phyloP scores from a whole-genome alignment of 2,329 filamentous ascomycete species.

The Westerdykella ornata region DNA sequence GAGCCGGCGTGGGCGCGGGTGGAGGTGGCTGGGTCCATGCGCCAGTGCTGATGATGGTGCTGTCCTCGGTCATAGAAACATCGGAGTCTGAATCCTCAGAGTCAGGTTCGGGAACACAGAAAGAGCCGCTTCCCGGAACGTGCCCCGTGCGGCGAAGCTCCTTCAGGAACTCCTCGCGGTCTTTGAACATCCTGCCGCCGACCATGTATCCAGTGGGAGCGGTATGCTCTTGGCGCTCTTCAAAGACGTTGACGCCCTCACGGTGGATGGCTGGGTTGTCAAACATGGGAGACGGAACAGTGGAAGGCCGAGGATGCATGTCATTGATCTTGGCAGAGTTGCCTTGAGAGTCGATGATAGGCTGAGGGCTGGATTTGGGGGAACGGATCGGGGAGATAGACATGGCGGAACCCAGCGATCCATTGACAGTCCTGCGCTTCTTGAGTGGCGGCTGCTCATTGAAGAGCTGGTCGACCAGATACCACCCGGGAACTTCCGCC shows the following conservation, averaged over 20 bases:
- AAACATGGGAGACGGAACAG: slow-evolving; percentile 31
- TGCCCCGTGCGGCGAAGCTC: slow-evolving; percentile 9
- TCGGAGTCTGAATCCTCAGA: slow-evolving; percentile 15
- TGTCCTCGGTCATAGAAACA: slow-evolving; percentile 9
- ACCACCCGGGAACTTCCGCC: slow-evolving; percentile 26
- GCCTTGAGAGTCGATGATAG: slow-evolving; percentile 19
- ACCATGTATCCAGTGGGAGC: background rate
- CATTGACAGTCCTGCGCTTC: slow-evolving; percentile 17
- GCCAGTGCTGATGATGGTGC: slow-evolving; percentile 3
- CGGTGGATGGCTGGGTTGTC: slow-evolving; percentile 10
- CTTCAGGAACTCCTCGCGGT: slow-evolving; percentile 1
- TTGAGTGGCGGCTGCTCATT: slow-evolving; percentile 17
- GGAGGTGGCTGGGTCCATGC: slow-evolving; percentile 33
- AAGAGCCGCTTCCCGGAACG: slow-evolving; percentile 11
- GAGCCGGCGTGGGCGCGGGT: slow-evolving; percentile 30
- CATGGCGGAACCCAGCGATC: slow-evolving; percentile 4
- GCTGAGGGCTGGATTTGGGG: slow-evolving; percentile 1
- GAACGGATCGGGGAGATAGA: background rate
- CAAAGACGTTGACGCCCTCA: slow-evolving; percentile 26
- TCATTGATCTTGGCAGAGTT: slow-evolving; percentile 18
- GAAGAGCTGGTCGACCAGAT: slow-evolving; percentile 22
- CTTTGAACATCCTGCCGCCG: background rate
- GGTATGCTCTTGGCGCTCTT: slow-evolving; percentile 16
- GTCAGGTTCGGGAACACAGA: slow-evolving; percentile 20
- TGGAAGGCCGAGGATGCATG: slow-evolving; percentile 25